Conservation (phyloP, 225 moss, liverwort and hornwort genomes). For the Climacium dendroides region DNA sequence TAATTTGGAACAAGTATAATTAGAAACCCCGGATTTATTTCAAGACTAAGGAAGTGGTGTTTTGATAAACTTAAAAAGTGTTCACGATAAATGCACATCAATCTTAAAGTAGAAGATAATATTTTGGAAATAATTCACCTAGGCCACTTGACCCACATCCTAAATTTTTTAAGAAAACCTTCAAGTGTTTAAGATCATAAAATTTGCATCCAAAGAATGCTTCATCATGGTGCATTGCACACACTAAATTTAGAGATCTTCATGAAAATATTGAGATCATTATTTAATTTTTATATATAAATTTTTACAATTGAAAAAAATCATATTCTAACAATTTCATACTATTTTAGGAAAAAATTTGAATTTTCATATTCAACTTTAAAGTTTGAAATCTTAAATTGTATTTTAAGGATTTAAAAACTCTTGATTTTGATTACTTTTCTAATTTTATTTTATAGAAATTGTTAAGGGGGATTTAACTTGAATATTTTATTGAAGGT, state of each 20-base stretch:
- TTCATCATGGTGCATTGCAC: rapidly evolving
- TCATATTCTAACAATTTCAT: not conserved
- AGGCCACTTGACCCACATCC: rapidly evolving
- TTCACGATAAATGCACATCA: not conserved
- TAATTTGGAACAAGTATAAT: no score
- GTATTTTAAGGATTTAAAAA: not conserved
- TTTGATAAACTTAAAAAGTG: not conserved
- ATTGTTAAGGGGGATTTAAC: rapidly evolving
- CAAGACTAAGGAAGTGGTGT: not conserved
- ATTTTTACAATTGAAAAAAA: not conserved
- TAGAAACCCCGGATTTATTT: no score
- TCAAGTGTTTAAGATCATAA: not conserved
- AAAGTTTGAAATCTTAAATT: not conserved
- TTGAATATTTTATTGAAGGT: not conserved
- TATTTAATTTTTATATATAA: not conserved
- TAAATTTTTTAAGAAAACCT: rapidly evolving
- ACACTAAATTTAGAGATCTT: not conserved
- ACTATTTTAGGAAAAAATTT: not conserved
- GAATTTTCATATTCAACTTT: not conserved
- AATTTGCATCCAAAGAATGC: not conserved
- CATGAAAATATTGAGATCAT: not conserved
- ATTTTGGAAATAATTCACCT: rapidly evolving
- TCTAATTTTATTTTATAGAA: not conserved
- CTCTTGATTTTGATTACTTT: rapidly evolving
- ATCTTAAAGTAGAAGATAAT: rapidly evolving